phyloP scores from a whole-genome alignment of 345 rosid genomes.

The Dipteronia dyeriana region DNA sequence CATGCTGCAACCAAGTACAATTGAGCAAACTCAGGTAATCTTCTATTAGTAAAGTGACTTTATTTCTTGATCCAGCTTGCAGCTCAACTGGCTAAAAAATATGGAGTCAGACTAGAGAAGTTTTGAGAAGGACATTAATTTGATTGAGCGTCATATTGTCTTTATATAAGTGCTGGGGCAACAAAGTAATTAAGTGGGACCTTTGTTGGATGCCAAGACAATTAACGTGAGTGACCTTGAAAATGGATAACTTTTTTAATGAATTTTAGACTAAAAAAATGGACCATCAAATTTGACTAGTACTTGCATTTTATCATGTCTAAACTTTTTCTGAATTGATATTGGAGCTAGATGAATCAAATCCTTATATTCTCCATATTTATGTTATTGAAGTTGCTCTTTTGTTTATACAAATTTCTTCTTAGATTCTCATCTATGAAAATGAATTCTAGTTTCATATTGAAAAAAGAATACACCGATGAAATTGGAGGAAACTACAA shows the following conservation, averaged over 20 bases:
- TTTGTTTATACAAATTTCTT: background rate
- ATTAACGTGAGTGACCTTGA: background rate
- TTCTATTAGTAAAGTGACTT: background rate
- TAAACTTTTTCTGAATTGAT: background rate
- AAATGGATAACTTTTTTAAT: background rate
- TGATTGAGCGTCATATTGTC: conserved; percentile 18
- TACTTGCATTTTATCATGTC: background rate
- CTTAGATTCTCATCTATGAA: background rate
- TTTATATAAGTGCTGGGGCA: conserved; percentile 12
- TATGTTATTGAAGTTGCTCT: background rate
- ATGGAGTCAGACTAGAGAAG: conserved; percentile 13
- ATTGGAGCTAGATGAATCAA: background rate
- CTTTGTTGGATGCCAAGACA: conserved; percentile 19
- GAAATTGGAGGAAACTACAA: background rate
- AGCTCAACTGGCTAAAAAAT: conserved; percentile 9
- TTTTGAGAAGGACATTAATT: conserved; percentile 5
- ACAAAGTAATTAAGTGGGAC: conserved; percentile 16
- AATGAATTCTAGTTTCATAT: background rate
- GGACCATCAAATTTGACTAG: conserved; percentile 1
- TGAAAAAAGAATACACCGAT: background rate
- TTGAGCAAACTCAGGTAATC: background rate
- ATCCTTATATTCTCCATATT: background rate
- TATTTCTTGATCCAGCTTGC: conserved; percentile 13
- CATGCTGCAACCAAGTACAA: background rate
- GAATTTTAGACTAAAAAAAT: conserved; percentile 3